Base-by-base conservation (phyloP, 306 rosid genomes). In the Acacia melanoxylon region DNA sequence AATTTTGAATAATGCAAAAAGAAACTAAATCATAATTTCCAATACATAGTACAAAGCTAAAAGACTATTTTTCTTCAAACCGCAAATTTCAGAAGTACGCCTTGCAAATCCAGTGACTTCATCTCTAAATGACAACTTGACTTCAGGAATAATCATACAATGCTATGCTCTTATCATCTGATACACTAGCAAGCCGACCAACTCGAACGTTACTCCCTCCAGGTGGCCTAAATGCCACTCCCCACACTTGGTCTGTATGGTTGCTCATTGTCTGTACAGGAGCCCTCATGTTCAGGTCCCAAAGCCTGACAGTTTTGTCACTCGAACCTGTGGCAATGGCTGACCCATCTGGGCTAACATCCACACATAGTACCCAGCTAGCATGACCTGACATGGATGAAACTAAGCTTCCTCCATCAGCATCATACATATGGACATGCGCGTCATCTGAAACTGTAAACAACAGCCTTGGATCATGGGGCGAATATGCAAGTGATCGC, bases 241-340 rank as follows among this genome's bases (percentile, higher is more conserved):
- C 97, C 99, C 99, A 96, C 8, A 96, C 99, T 88, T 93, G 99
- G 82, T 96, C 99, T 6, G 87, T 75, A 68, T 96, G 99, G 88
- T 92, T 96, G 86, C 92, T 91, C 97, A 93, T 96, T 22, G 99
- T 96, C 88, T 96, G 99, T 61, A 96, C 98, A 24, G 99, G 91
- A 0, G 91, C 93, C 82, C 97, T 89, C 98, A 88, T 93, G 73
- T 72, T 77, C 77, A 96, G 88, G 86, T 96, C 99, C 99, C 99
- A 96, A 2, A 96, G 92, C 91, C 96, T 87, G 65, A 96, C 97
- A 9, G 99, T 93, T 87, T 92, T 83, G 77, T 96, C 99, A 31
- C 99, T 96, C 8, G 98, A 96, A 40, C 99, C 99, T 0, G 99
- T 93, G 42, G 98, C 99, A 49, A 96, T 40, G 76, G 99, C 97